These are phyloP conservation scores for Yamadazyma nakazawae DNA, from an alignment of 805 yeast species.

Conservation along the genomic window DNA sequence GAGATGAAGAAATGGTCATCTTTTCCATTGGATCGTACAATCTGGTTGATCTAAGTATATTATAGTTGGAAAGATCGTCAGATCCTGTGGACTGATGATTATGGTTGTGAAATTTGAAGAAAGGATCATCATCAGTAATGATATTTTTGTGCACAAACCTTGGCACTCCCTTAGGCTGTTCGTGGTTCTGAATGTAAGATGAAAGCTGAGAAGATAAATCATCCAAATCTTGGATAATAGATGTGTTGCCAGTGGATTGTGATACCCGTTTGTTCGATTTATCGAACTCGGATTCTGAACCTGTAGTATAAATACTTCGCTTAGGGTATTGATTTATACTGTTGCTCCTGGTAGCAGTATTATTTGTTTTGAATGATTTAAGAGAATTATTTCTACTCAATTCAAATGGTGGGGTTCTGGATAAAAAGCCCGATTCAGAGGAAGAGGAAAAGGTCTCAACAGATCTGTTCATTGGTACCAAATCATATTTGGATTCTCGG, in stretches of 20 bases:
- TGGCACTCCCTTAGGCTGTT: conserved; percentile 1
- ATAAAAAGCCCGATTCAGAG: conserved; percentile 12
- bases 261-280: conserved; percentile 15
- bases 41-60: conserved; percentile 5
- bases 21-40: not conserved
- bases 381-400: conserved; percentile 13
- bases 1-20: not conserved
- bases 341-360: not conserved
- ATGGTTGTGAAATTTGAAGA: not conserved
- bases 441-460: conserved; percentile 29
- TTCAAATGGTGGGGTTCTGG: conserved; percentile 13
- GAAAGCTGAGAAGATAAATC: conserved; percentile 27
- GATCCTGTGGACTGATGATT: not conserved
- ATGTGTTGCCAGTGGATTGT: conserved; percentile 25
- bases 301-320: conserved; percentile 11
- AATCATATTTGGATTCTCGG: conserved; percentile 16
- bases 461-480: conserved; percentile 32
- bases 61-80: conserved; percentile 4
- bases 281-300: conserved; percentile 6
- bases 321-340: conserved; percentile 1
- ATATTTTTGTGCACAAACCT: conserved; percentile 15
- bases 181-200: conserved; percentile 15
- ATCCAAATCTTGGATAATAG: conserved; percentile 26
- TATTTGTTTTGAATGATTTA: conserved; percentile 6
- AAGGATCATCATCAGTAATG: conserved; percentile 11